These are phyloP conservation scores for Fusarium mangiferae DNA, from an alignment of 2,329 filamentous ascomycete species.

Conservation along the genomic window DNA sequence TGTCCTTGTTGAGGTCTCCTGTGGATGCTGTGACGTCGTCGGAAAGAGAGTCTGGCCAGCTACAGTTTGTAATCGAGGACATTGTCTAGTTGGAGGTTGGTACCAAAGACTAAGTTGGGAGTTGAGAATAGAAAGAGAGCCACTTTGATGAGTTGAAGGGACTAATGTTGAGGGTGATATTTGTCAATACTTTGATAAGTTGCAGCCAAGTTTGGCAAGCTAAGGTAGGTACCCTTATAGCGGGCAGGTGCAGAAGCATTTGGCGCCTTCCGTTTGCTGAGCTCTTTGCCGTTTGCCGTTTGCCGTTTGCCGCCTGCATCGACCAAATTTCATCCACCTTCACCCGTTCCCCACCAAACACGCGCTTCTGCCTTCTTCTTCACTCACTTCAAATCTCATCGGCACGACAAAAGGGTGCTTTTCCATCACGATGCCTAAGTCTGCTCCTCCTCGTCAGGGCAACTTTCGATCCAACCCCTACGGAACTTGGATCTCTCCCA, in stretches of 20 bases:
- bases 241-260: not conserved
- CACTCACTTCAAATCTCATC: not conserved
- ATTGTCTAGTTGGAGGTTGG: not conserved
- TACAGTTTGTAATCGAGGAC: not conserved
- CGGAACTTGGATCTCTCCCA: not conserved
- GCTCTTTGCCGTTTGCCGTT: not conserved
- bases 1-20: not conserved
- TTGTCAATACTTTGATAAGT: not conserved
- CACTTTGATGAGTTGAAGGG: not conserved
- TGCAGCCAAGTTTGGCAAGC: not conserved
- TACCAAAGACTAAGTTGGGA: no score
- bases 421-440: not conserved
- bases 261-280: not conserved
- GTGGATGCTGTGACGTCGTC: not conserved
- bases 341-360: not conserved
- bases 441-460: not conserved
- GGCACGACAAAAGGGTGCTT: no score
- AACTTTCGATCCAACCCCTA: not conserved
- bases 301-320: not conserved
- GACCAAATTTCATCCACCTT: not conserved
- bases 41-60: not conserved
- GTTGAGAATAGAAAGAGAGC: not conserved
- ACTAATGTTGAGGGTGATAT: no score
- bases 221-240: not conserved
- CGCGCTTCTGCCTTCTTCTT: not conserved